Evolutionary conservation across 2,329 filamentous ascomycete genomes (phyloP).

Genomic region (Ceratocystis eucalypticola): DNA sequence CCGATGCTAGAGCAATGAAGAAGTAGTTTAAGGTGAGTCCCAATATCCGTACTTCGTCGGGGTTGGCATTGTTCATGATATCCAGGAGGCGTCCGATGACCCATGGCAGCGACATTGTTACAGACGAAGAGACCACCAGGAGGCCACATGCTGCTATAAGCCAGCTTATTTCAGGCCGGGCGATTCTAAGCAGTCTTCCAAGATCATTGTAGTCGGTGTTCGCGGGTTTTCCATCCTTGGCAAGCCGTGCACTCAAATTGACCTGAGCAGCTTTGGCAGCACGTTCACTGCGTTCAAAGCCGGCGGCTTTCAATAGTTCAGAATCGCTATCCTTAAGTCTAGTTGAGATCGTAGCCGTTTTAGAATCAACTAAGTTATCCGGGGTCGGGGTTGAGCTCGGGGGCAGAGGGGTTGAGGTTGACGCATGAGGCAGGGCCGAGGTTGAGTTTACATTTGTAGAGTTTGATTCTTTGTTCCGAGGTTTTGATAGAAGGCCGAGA

Average conservation of each 20-base stretch:
- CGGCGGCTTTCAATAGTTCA: conserved; percentile 32
- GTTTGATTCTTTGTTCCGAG: conserved; percentile 8
- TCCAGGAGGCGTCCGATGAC: conserved; percentile 94
- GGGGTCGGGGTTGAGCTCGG: conserved; percentile 10
- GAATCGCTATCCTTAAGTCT: conserved; percentile 24
- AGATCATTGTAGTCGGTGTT: conserved; percentile 55
- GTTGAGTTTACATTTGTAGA: not conserved
- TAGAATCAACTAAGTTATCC: conserved; percentile 4
- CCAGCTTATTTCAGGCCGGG: conserved; percentile 66
- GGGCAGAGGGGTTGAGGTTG: conserved; percentile 3
- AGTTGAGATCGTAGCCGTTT: conserved; percentile 5
- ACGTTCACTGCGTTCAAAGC: conserved; percentile 60
- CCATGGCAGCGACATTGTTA: conserved; percentile 94
- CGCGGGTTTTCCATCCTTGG: conserved; percentile 57
- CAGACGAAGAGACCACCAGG: conserved; percentile 74
- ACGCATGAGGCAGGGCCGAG: conserved; percentile 6
- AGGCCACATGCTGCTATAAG: conserved; percentile 70
- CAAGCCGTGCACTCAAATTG: conserved; percentile 75
- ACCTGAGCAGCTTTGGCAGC: conserved; percentile 77
- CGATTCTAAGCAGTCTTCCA: conserved; percentile 78
- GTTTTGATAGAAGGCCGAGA: conserved; percentile 4
- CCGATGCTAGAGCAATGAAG: conserved; percentile 62
- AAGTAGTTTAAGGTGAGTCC: conserved; percentile 78
- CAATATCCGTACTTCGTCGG: conserved; percentile 58
- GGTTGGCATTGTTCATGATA: conserved; percentile 56